Conservation (phyloP, 805 yeast genomes). For the Candida xyloterini region DNA sequence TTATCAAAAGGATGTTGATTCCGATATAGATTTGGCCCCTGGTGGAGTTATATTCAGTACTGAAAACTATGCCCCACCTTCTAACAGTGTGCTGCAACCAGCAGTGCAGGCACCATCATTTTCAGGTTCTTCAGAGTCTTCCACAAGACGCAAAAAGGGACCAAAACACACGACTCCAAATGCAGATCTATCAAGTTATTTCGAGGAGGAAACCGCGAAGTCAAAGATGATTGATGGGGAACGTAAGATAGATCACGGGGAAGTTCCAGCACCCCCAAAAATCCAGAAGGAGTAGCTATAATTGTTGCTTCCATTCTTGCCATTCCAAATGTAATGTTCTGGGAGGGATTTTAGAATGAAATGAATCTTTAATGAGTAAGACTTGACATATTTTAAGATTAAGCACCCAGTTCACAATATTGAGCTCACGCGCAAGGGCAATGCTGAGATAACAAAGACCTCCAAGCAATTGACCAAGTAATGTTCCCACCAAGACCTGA, state of each 20-base stretch:
- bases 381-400: constrained; percentile 50
- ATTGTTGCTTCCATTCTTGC: constrained; percentile 24
- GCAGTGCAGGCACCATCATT: constrained; percentile 27
- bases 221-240: constrained; percentile 39
- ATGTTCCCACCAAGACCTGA: constrained; percentile 74
- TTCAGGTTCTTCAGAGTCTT: constrained; percentile 4
- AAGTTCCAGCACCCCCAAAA: constrained; percentile 38
- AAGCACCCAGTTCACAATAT: constrained; percentile 64
- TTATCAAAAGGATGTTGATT: constrained; percentile 25
- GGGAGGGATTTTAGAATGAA: constrained; percentile 19
- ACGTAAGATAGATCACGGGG: constrained; percentile 22
- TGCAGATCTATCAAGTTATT: constrained; percentile 36
- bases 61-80: constrained; percentile 2
- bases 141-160: constrained; percentile 20
- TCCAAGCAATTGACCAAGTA: constrained; percentile 62
- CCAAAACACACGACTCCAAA: constrained; percentile 12
- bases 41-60: constrained; percentile 24
- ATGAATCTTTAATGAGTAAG: constrained; percentile 60
- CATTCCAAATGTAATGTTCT: constrained; percentile 24
- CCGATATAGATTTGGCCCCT: constrained; percentile 22
- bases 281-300: neutral
- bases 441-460: constrained; percentile 51
- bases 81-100: constrained; percentile 19
- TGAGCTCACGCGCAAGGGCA: constrained; percentile 58
- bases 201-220: constrained; percentile 41